Evolutionary conservation across 1,139 yeast genomes (phyloP).

Genomic region (Casaregolazyma suthepensis): DNA sequence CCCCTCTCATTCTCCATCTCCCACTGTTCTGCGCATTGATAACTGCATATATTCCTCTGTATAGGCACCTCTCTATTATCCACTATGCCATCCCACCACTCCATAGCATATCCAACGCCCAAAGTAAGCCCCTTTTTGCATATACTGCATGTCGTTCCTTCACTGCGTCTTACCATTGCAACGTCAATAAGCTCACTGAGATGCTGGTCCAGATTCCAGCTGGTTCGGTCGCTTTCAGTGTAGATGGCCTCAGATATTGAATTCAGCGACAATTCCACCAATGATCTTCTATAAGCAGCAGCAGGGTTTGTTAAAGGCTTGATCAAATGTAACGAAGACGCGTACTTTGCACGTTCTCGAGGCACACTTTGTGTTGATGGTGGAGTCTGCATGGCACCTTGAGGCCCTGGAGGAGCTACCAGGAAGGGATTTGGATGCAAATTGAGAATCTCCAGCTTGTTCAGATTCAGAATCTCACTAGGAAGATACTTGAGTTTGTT

Average conservation of each 20-base stretch:
- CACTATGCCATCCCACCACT: slow-evolving; percentile 50
- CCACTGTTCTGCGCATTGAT: slow-evolving; percentile 21
- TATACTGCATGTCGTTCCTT: slow-evolving; percentile 46
- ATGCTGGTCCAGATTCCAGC: slow-evolving; percentile 14
- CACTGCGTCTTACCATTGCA: slow-evolving; percentile 30
- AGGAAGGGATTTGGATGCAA: slow-evolving; percentile 44
- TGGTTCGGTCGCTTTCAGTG: slow-evolving; percentile 13
- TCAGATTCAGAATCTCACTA: slow-evolving; percentile 44
- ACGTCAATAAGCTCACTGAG: slow-evolving; percentile 13
- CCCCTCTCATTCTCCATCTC: not conserved
- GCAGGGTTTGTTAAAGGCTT: slow-evolving; percentile 2
- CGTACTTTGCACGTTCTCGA: not conserved
- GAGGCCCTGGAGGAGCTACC: slow-evolving; percentile 9
- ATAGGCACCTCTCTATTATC: slow-evolving; percentile 12
- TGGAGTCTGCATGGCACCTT: not conserved
- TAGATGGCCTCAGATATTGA: slow-evolving; percentile 10
- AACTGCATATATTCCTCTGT: slow-evolving; percentile 20
- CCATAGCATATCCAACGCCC: slow-evolving; percentile 49
- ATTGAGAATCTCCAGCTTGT: slow-evolving; percentile 41
- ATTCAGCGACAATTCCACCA: slow-evolving; percentile 11
- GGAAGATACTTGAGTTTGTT: slow-evolving; percentile 52
- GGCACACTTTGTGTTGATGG: slow-evolving; percentile 8
- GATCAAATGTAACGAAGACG: slow-evolving; percentile 2
- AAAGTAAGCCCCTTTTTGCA: slow-evolving; percentile 42
- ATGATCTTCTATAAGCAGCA: slow-evolving; percentile 1